Evolutionary conservation across 257 asterid genomes (phyloP).

Genomic region (Thymus mandschuricus): DNA sequence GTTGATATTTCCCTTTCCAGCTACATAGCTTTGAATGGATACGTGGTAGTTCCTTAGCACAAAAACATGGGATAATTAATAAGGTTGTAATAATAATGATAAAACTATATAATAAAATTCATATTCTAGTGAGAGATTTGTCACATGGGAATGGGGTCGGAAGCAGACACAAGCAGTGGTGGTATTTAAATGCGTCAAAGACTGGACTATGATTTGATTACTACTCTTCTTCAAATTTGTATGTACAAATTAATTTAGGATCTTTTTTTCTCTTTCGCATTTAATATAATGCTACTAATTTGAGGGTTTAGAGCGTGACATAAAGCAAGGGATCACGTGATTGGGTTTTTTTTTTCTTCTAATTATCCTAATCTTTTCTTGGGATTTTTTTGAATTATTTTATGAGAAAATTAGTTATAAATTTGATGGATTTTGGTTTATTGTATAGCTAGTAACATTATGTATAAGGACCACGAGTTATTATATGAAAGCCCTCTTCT

Average conservation of each 20-base stretch:
- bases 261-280: neutral
- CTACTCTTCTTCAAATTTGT: conserved; percentile 12
- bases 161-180: conserved; percentile 38
- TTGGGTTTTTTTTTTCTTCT: neutral
- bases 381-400: neutral
- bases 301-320: conserved; percentile 39
- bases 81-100: conserved; percentile 26
- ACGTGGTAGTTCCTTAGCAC: neutral
- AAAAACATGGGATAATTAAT: conserved; percentile 36
- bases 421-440: too few species aligned
- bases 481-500: too few species aligned
- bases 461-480: too few species aligned
- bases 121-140: neutral
- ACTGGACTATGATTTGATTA: conserved; percentile 32
- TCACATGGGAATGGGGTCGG: conserved; percentile 53
- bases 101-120: too few species aligned
- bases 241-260: conserved; percentile 6
- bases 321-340: conserved; percentile 41
- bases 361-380: neutral
- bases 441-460: too few species aligned
- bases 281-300: conserved; percentile 13
- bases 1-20: conserved; percentile 5
- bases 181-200: conserved; percentile 39
- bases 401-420: too few species aligned
- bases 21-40: conserved; percentile 18